Conservation (phyloP, 352 stramenopile species). For the Phytopythium vexans region DNA sequence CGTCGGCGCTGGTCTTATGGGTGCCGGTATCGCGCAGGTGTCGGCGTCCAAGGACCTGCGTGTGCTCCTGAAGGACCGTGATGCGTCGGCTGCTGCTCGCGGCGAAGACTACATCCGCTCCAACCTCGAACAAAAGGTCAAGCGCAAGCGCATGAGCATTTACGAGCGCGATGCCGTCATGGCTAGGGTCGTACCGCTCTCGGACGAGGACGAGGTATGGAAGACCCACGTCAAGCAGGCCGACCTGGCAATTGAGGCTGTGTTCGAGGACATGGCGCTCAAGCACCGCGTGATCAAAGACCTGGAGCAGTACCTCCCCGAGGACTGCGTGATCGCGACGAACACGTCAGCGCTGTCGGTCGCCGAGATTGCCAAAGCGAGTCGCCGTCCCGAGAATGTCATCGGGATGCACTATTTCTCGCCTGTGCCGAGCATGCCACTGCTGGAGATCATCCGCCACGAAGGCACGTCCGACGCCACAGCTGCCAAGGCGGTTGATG, state of each 20-base stretch:
- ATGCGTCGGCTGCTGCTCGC: slow-evolving; percentile 78
- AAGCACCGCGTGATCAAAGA: slow-evolving; percentile 96
- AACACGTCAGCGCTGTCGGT: slow-evolving; percentile 98
- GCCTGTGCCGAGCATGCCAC: slow-evolving; percentile 96
- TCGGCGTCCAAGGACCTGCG: slow-evolving; percentile 93
- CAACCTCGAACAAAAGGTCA: slow-evolving; percentile 95
- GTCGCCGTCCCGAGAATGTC: slow-evolving; percentile 86
- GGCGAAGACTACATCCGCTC: slow-evolving; percentile 92
- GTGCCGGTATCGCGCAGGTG: slow-evolving; percentile 96
- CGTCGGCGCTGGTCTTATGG: slow-evolving; percentile 98
- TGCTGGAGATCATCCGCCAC: slow-evolving; percentile 98
- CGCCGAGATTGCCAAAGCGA: slow-evolving; percentile 89
- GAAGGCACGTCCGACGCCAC: slow-evolving; percentile 87
- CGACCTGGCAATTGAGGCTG: slow-evolving; percentile 97
- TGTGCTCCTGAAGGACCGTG: slow-evolving; percentile 96
- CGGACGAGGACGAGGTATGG: slow-evolving; percentile 90
- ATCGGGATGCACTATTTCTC: slow-evolving; percentile 99
- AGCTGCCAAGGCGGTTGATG: slow-evolving; percentile 90
- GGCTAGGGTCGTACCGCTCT: slow-evolving; percentile 91
- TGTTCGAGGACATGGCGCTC: slow-evolving; percentile 96
- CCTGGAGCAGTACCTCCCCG: slow-evolving; percentile 90
- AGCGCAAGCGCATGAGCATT: slow-evolving; percentile 92
- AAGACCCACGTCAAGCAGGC: slow-evolving; percentile 91
- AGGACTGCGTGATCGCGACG: slow-evolving; percentile 96
- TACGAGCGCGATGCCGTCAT: slow-evolving; percentile 90